phyloP scores from a whole-genome alignment of 2,329 filamentous ascomycete genomes.

The Thielaviopsis euricoi region DNA sequence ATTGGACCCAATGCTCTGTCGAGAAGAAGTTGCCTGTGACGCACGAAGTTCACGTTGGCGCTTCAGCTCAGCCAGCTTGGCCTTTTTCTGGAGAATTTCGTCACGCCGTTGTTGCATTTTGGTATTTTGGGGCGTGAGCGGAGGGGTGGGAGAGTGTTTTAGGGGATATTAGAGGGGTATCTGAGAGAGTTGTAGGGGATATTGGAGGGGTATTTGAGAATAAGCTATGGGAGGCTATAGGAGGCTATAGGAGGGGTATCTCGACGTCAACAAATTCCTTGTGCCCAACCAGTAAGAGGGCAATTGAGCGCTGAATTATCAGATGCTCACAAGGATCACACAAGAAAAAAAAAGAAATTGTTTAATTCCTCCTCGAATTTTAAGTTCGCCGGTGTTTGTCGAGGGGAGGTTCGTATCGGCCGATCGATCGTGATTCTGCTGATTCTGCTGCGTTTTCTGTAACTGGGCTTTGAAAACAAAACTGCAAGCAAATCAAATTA shows the following conservation, averaged over 20 bases:
- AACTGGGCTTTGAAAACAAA: too few species aligned
- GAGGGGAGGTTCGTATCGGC: too few species aligned
- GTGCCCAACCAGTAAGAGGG: background rate
- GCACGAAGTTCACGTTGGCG: constrained; percentile 73
- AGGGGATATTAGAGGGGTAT: background rate
- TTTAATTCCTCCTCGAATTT: too few species aligned
- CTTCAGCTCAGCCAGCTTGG: constrained; percentile 92
- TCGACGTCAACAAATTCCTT: background rate
- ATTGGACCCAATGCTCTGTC: constrained; percentile 47
- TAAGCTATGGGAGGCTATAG: background rate
- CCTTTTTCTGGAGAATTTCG: constrained; percentile 92
- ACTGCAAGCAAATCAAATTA: too few species aligned
- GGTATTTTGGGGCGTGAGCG: background rate
- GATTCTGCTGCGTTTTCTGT: too few species aligned
- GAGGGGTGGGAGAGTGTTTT: too few species aligned
- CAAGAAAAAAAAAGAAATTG: too few species aligned
- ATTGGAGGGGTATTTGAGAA: background rate
- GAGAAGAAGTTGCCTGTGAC: constrained; percentile 53
- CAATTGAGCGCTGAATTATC: too few species aligned
- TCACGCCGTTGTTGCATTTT: constrained; percentile 61
- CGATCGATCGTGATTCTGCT: too few species aligned
- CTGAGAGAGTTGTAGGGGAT: background rate
- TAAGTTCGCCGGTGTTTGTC: too few species aligned
- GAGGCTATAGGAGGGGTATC: background rate
- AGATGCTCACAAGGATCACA: too few species aligned